Evolutionary conservation across 495 filamentous ascomycete species (phyloP).

Genomic region (Neurospora sp.): DNA sequence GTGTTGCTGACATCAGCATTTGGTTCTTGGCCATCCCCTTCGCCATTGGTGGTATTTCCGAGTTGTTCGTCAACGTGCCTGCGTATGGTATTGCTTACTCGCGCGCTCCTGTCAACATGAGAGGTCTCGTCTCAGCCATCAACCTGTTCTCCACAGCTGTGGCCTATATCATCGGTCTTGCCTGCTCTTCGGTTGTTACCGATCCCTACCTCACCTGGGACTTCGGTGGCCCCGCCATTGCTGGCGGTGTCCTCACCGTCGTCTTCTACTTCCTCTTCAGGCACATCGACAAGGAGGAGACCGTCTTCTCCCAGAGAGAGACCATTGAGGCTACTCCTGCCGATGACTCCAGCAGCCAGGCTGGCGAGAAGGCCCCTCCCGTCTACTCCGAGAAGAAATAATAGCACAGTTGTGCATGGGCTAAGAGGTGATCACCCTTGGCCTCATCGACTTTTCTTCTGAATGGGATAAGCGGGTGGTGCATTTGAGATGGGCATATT

Average conservation of each 20-base stretch:
- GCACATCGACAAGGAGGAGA: constrained; percentile 40
- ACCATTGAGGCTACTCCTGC: not conserved
- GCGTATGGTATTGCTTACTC: constrained; percentile 66
- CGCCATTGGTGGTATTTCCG: constrained; percentile 51
- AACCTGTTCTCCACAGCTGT: constrained; percentile 52
- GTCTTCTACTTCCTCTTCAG: constrained; percentile 43
- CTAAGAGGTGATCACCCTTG: not conserved
- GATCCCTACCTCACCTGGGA: constrained; percentile 53
- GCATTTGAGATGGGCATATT: not conserved
- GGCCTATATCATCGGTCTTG: constrained; percentile 49
- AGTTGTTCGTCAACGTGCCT: constrained; percentile 61
- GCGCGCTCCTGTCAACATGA: constrained; percentile 59
- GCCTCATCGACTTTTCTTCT: not conserved
- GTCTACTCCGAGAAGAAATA: not conserved
- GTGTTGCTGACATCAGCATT: constrained; percentile 41
- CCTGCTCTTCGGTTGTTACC: constrained; percentile 48
- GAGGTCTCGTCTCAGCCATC: constrained; percentile 55
- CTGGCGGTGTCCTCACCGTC: constrained; percentile 34
- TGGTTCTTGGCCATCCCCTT: constrained; percentile 43
- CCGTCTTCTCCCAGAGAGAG: constrained; percentile 13
- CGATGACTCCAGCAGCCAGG: not conserved
- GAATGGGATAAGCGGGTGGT: not conserved
- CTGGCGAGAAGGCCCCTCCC: not conserved
- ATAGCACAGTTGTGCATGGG: not conserved
- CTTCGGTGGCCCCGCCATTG: constrained; percentile 41